Conservation (phyloP, 257 asterid genomes). For the Eucommia ulmoides region DNA sequence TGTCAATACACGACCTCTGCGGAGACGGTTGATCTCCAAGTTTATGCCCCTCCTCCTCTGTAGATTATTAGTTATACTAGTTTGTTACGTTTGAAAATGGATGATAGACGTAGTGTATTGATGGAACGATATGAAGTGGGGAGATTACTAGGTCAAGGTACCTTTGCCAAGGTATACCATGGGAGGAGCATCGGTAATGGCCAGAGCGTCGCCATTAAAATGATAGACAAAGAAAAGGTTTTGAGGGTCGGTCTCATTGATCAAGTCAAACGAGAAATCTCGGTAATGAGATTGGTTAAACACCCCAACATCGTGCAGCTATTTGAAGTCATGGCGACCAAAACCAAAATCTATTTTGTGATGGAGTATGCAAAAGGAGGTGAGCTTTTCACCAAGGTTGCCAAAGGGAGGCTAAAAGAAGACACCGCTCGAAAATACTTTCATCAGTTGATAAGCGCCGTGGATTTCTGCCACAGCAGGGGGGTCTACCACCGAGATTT, state of each 20-base stretch:
- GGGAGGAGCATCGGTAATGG: slow-evolving; percentile 50
- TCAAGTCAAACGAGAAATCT: slow-evolving; percentile 67
- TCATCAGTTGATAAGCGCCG: slow-evolving; percentile 51
- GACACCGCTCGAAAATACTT: slow-evolving; percentile 49
- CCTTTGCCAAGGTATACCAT: slow-evolving; percentile 67
- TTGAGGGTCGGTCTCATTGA: slow-evolving; percentile 37
- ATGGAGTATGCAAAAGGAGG: slow-evolving; percentile 81
- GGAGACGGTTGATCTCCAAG: slow-evolving; percentile 25
- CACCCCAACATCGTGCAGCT: slow-evolving; percentile 64
- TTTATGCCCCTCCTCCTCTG: slow-evolving; percentile 4
- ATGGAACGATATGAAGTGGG: slow-evolving; percentile 71
- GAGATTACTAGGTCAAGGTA: slow-evolving; percentile 71
- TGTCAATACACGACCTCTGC: slow-evolving; percentile 11
- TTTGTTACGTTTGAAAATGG: slow-evolving; percentile 31
- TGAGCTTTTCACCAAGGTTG: slow-evolving; percentile 59
- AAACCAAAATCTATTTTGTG: slow-evolving; percentile 67
- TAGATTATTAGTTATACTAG: slow-evolving; percentile 5
- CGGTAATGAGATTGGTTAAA: slow-evolving; percentile 53
- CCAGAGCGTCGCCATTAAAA: slow-evolving; percentile 68
- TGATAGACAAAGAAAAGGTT: slow-evolving; percentile 57
- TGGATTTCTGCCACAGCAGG: slow-evolving; percentile 76
- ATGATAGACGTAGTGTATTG: slow-evolving; percentile 24
- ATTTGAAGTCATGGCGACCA: slow-evolving; percentile 80
- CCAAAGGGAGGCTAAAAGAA: slow-evolving; percentile 56
- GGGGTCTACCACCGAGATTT: slow-evolving; percentile 83